Evolutionary conservation across 169 alveolate genomes (phyloP), one percentile per base, ranked within the genome.

Genomic region (Eimeria sp.): DNA sequence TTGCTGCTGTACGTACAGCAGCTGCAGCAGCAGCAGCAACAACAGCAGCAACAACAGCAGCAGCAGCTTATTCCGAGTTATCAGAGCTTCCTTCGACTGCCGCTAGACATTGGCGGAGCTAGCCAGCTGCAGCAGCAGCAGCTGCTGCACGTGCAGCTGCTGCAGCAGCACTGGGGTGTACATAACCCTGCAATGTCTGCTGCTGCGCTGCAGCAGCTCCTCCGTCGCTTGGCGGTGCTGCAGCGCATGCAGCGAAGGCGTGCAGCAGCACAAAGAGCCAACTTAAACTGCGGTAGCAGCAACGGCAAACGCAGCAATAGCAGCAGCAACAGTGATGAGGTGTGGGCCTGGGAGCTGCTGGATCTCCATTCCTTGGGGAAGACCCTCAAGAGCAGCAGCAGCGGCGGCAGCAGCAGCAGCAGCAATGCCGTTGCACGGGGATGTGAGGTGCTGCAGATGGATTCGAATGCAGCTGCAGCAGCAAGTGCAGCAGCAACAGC

Each of bases 221-320:
- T 78, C 30, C 40, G 89, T 6, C 89, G 89, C 45, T 30, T 78
- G 89, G 6, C 61, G 61, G 30, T 78, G 61, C 89, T 78, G 61
- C 89, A 78, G 89, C 89, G 89, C 89, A 78, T 43, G 67, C 89
- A 78, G 47, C n/a, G 84, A 75, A 78, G 89, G 63, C 89, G 89
- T 65, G 49, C 49, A 16, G 40, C 67, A 25, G 67, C 89, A 14
- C n/a, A 22, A 18, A 61, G 45, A 13, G 89, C 89, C 13, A 5
- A 70, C 22, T 25, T 25, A 2, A 7, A 34, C 43, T 18, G 89
- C 89, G 25, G 89, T 70, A 78, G 89, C 30, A 78, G 67, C 89
- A 47, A 27, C 67, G 16, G 89, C 89, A 49, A 65, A 22, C 6
- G 67, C 89, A 20, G 40, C 67, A 14, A 34, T 65, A 22, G 61